These are phyloP conservation scores for Kwoniella dendrophila DNA, from an alignment of 768 basidiomycete species.

Conservation along the genomic window DNA sequence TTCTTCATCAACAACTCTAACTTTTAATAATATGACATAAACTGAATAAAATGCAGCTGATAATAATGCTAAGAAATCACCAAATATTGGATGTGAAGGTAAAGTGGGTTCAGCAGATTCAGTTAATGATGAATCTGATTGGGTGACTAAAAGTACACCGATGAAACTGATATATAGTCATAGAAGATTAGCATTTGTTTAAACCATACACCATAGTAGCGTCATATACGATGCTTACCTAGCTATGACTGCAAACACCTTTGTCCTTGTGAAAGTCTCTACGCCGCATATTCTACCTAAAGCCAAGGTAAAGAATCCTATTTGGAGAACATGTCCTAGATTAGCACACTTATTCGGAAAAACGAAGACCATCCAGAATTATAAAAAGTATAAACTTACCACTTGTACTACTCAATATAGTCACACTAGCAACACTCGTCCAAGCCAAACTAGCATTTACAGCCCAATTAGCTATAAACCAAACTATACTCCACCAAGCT, in stretches of 20 bases:
- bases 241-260: constrained; percentile 73
- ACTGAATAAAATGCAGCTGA: constrained; percentile 84
- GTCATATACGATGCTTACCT: too few relatives aligned
- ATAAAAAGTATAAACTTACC: constrained; percentile 64
- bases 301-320: constrained; percentile 90
- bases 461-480: constrained; percentile 91
- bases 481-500: constrained; percentile 77
- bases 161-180: constrained; percentile 63
- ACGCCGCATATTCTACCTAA: constrained; percentile 80
- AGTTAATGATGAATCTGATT: constrained; percentile 68
- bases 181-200: background rate
- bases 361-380: constrained; percentile 62
- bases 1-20: constrained; percentile 76
- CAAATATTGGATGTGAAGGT: constrained; percentile 62
- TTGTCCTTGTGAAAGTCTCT: constrained; percentile 72
- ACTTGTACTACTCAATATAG: constrained; percentile 83
- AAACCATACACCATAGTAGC: background rate
- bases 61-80: constrained; percentile 81
- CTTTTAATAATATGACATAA: constrained; percentile 87
- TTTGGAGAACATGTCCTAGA: background rate
- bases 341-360: constrained; percentile 66
- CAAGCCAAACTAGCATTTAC: constrained; percentile 79
- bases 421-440: constrained; percentile 92
- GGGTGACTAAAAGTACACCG: constrained; percentile 84
- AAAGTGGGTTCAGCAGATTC: constrained; percentile 42